Conservation (phyloP, 495 filamentous ascomycete species). For the Aspergillus cristatus region DNA sequence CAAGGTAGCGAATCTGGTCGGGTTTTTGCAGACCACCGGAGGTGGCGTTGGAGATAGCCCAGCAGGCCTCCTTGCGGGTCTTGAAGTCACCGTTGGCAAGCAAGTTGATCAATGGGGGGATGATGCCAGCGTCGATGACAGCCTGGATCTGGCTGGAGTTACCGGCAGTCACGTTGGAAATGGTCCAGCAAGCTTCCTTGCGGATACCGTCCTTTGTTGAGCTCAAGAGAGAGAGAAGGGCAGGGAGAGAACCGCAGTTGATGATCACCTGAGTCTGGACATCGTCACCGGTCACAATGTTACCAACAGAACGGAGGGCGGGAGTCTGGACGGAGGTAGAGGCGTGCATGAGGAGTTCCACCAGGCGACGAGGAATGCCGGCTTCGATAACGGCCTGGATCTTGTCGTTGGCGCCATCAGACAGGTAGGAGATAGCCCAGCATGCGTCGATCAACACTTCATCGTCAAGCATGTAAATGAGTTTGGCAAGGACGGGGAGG, state of each 20-base stretch:
- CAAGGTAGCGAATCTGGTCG: slow-evolving; percentile 94
- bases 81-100: slow-evolving; percentile 96
- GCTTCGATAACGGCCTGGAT: slow-evolving; percentile 99
- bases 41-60: slow-evolving; percentile 99
- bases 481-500: slow-evolving; percentile 91
- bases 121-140: slow-evolving; percentile 94
- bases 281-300: slow-evolving; percentile 98
- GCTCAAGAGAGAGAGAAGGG: slow-evolving; percentile 82
- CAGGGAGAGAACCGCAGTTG: slow-evolving; percentile 90
- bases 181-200: slow-evolving; percentile 99
- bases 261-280: slow-evolving; percentile 99
- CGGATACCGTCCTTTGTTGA: slow-evolving; percentile 98
- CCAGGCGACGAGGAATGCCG: slow-evolving; percentile 91
- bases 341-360: slow-evolving; percentile 97
- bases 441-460: slow-evolving; percentile 98
- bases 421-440: slow-evolving; percentile 99
- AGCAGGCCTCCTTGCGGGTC: slow-evolving; percentile 99
- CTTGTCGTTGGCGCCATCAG: slow-evolving; percentile 98
- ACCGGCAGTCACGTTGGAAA: slow-evolving; percentile 96
- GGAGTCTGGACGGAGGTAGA: slow-evolving; percentile 98
- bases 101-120: slow-evolving; percentile 90
- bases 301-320: slow-evolving; percentile 92
- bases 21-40: slow-evolving; percentile 97
- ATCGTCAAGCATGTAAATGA: slow-evolving; percentile 97
- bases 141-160: slow-evolving; percentile 97